Evolutionary conservation across 352 stramenopile species (phyloP), one percentile per base, ranked within the genome.

Genomic region (Globisporangium apiculatum): DNA sequence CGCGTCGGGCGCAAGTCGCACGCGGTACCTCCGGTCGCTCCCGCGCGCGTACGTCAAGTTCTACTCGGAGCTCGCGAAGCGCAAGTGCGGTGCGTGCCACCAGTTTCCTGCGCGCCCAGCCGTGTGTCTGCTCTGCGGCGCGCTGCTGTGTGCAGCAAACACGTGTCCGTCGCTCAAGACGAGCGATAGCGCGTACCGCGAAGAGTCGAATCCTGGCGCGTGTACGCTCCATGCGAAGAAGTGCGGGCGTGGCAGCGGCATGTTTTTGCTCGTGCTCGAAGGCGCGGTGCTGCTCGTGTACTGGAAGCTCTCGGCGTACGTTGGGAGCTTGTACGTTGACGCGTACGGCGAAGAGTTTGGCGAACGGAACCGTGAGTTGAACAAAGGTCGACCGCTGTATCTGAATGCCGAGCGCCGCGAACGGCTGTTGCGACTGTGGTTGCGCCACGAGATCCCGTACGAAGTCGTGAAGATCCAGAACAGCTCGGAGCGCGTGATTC

Each of bases 401-500:
- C 60, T 95, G 18, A 87, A 93, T 58, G 66, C 73, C 31, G 76
- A 91, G 51, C 76, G 81, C 4, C 75, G 78, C 12, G 78, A 91
- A 51, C 76, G 79, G 4, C 65, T 95, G 18, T 58, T 93, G 58
- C 77, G 80, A 5, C 65, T 95, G 5, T 95, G 85, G 85, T 62
- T 79, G 52, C 73, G 75, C 18, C 85, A 95, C 57, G 79, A 89
- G 63, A 91, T 95, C 60, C 83, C 83, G 31, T 89, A 90, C 57
- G 85, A 93, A 62, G 83, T 95, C 37, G 85, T 95, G 42, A 87
- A 89, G 54, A 92, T 91, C 53, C 83, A 93, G 65, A 95, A 95
- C 66, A 92, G 76, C 66, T 91, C 81, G n/a, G 83, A 93, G 60
- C 81, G 83, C 17, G 80, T 95, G 48, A 91, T 95, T 46, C 79